Conservation (phyloP, 2,329 filamentous ascomycete species). For the Claviceps citrina region DNA sequence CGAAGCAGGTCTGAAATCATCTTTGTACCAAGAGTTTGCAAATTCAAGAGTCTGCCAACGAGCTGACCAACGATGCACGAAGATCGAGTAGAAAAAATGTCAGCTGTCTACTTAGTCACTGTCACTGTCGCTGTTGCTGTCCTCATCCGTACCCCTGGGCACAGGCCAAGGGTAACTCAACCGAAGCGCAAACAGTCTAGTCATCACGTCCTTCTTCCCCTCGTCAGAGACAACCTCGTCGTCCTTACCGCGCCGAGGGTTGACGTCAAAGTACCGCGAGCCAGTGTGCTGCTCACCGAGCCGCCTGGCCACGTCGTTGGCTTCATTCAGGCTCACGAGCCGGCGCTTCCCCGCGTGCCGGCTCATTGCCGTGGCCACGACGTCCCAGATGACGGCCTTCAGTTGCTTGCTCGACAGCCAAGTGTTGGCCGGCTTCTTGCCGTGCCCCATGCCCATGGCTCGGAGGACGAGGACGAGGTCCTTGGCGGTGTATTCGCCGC, state of each 20-base stretch:
- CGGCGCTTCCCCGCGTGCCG: slow-evolving; percentile 25
- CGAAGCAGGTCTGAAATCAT: too few species aligned
- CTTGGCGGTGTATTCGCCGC: slow-evolving; percentile 14
- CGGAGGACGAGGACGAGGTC: slow-evolving; percentile 14
- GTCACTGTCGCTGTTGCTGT: slow-evolving; percentile 4
- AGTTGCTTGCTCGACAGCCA: slow-evolving; percentile 4
- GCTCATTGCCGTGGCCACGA: slow-evolving; percentile 18
- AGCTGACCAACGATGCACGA: too few species aligned
- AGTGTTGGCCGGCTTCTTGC: slow-evolving; percentile 3
- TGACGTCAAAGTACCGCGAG: slow-evolving; percentile 22
- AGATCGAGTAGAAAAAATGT: too few species aligned
- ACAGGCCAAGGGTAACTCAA: slow-evolving; percentile 10
- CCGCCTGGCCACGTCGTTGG: slow-evolving; percentile 42
- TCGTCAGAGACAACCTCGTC: slow-evolving; percentile 11
- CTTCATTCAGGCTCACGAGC: slow-evolving; percentile 39
- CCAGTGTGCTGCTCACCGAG: slow-evolving; percentile 33
- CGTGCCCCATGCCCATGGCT: slow-evolving; percentile 13
- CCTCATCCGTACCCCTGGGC: slow-evolving; percentile 8
- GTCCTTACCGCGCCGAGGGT: slow-evolving; percentile 14
- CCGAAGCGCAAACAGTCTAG: slow-evolving; percentile 9
- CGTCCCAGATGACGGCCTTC: slow-evolving; percentile 18
- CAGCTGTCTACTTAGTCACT: background rate
- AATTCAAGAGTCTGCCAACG: too few species aligned
- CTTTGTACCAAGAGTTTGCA: too few species aligned
- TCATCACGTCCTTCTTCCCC: slow-evolving; percentile 14